Evolutionary conservation across 164 flowering plant species (phyloP).

Genomic region (Nelumbo lutea): DNA sequence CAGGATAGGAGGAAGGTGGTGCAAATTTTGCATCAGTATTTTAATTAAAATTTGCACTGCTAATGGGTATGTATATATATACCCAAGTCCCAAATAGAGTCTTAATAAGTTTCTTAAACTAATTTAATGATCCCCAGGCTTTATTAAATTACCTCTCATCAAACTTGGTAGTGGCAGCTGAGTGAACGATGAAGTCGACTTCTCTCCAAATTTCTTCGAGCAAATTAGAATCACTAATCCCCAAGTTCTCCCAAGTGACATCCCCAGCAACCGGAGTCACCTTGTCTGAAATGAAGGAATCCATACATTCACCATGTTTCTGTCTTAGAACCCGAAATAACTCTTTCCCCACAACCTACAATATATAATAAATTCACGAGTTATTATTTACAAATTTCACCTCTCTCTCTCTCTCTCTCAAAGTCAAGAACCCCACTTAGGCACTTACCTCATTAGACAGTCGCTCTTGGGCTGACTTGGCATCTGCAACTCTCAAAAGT

Average conservation of each 20-base stretch:
- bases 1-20: no score
- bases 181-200: conserved; percentile 19
- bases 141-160: conserved; percentile 24
- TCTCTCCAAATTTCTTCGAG: conserved; percentile 24
- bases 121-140: no score
- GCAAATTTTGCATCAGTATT: no score
- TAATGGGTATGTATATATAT: no score
- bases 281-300: background rate
- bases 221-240: conserved; percentile 3
- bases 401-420: background rate
- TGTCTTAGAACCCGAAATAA: conserved; percentile 1
- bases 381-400: background rate
- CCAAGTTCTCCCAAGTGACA: background rate
- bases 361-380: background rate
- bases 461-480: conserved; percentile 37
- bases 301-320: background rate
- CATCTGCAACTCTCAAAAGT: conserved; percentile 47
- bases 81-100: no score
- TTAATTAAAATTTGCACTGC: no score
- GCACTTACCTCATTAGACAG: conserved; percentile 40
- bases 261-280: conserved; percentile 1
- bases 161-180: conserved; percentile 25
- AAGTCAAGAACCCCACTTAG: no score
- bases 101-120: no score
- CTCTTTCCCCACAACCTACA: conserved; percentile 1